Evolutionary conservation across 1,139 yeast species (phyloP).

Genomic region (Debaryomyces sp.): DNA sequence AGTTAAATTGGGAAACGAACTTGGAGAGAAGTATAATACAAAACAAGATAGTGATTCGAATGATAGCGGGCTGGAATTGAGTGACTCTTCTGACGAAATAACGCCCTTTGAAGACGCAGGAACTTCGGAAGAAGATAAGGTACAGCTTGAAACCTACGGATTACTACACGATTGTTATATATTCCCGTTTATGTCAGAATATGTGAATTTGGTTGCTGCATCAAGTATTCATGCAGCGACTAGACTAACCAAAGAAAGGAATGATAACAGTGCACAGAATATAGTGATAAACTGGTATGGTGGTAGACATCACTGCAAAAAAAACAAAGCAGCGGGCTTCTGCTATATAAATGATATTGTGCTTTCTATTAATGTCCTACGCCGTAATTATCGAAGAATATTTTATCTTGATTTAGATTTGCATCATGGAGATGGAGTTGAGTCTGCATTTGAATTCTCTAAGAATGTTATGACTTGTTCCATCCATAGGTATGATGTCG

Average conservation of each 20-base stretch:
- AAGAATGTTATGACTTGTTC: constrained; percentile 63
- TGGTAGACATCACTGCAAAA: constrained; percentile 73
- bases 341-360: constrained; percentile 75
- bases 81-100: neutral
- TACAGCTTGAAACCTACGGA: constrained; percentile 31
- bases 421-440: constrained; percentile 85
- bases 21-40: neutral
- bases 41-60: constrained; percentile 2
- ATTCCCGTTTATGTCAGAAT: constrained; percentile 56
- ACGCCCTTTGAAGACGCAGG: neutral
- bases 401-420: constrained; percentile 72
- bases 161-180: constrained; percentile 65
- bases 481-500: constrained; percentile 63
- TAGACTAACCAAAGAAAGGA: constrained; percentile 21
- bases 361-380: constrained; percentile 49
- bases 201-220: constrained; percentile 56
- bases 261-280: constrained; percentile 18
- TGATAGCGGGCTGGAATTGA: constrained; percentile 4
- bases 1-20: constrained; percentile 3
- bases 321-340: constrained; percentile 64
- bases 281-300: constrained; percentile 77
- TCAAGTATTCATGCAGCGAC: constrained; percentile 58
- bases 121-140: constrained; percentile 8
- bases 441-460: constrained; percentile 60
- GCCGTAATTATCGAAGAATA: constrained; percentile 50